A percentile compares a stretch with the other conserved stretches of the same genome.
These are phyloP conservation scores for Epichloe gansuensis DNA, from an alignment of 2,329 filamentous ascomycete species.

Conservation along the genomic window DNA sequence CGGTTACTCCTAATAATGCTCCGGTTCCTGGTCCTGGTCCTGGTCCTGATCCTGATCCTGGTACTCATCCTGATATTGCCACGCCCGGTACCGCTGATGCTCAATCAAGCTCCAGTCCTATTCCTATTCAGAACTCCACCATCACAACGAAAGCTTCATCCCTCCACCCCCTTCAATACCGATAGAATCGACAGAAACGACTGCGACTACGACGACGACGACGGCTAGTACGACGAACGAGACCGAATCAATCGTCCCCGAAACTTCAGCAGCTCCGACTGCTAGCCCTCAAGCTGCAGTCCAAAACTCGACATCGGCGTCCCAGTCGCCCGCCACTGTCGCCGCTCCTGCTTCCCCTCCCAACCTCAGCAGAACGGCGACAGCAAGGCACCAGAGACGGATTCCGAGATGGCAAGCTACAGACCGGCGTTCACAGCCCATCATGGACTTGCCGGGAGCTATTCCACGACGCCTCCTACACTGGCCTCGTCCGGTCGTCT, in stretches of 20 bases:
- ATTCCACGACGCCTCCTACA: slow-evolving; percentile 9
- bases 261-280: not conserved
- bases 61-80: slow-evolving; percentile 3
- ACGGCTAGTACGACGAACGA: not conserved
- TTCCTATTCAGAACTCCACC: slow-evolving; percentile 2
- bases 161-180: slow-evolving; percentile 3
- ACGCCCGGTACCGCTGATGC: slow-evolving; percentile 8
- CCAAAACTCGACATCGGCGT: slow-evolving; percentile 6
- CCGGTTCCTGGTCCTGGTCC: slow-evolving; percentile 9
- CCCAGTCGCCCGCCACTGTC: slow-evolving; percentile 5
- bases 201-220: not conserved
- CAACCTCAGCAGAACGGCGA: slow-evolving; percentile 20
- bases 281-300: slow-evolving; percentile 3
- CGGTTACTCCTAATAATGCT: slow-evolving; percentile 11
- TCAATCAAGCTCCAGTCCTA: slow-evolving; percentile 1
- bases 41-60: not conserved
- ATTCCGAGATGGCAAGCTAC: slow-evolving; percentile 23
- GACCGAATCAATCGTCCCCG: not conserved
- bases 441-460: slow-evolving; percentile 18
- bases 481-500: slow-evolving; percentile 5
- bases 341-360: slow-evolving; percentile 7
- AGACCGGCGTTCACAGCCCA: slow-evolving; percentile 9
- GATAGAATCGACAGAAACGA: not conserved
- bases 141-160: not conserved
- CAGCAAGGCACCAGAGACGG: slow-evolving; percentile 17